Evolutionary conservation across 257 asterid species (phyloP).

Genomic region (Striga asiatica): DNA sequence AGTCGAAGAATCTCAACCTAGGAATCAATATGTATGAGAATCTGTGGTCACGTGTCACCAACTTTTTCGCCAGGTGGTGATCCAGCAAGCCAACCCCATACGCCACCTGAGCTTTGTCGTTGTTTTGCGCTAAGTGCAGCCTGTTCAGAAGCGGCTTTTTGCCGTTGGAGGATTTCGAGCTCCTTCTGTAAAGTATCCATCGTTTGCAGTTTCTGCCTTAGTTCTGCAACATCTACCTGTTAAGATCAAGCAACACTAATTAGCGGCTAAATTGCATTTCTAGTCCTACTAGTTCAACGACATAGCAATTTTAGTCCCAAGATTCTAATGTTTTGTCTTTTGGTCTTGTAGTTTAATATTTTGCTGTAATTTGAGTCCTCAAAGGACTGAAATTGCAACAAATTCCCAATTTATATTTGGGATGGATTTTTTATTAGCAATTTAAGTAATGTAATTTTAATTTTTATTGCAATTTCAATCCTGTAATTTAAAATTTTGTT

Average conservation of each 20-base stretch:
- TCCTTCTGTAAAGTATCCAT: constrained; percentile 81
- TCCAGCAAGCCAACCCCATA: constrained; percentile 99
- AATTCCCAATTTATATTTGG: too few relatives aligned
- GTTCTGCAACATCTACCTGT: constrained; percentile 96
- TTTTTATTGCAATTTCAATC: too few relatives aligned
- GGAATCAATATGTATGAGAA: constrained; percentile 16
- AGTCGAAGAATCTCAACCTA: not conserved
- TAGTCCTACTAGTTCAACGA: too few relatives aligned
- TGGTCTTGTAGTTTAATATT: too few relatives aligned
- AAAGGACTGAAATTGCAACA: too few relatives aligned
- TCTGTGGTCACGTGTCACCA: constrained; percentile 29
- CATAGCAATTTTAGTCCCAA: too few relatives aligned
- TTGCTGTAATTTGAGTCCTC: too few relatives aligned
- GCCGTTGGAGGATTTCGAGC: constrained; percentile 87
- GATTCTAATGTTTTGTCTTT: too few relatives aligned
- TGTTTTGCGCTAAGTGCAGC: constrained; percentile 62
- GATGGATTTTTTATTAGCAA: too few relatives aligned
- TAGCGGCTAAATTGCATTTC: too few relatives aligned
- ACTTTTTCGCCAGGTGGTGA: constrained; percentile 32
- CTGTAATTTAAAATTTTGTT: too few relatives aligned
- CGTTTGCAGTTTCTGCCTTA: constrained; percentile 77
- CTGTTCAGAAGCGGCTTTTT: constrained; percentile 93
- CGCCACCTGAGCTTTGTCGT: constrained; percentile 71
- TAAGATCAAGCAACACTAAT: constrained; percentile 13
- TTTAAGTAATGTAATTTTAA: too few relatives aligned